Base-by-base conservation (phyloP, 2,329 filamentous ascomycete genomes). In the Trichoderma gracile region DNA sequence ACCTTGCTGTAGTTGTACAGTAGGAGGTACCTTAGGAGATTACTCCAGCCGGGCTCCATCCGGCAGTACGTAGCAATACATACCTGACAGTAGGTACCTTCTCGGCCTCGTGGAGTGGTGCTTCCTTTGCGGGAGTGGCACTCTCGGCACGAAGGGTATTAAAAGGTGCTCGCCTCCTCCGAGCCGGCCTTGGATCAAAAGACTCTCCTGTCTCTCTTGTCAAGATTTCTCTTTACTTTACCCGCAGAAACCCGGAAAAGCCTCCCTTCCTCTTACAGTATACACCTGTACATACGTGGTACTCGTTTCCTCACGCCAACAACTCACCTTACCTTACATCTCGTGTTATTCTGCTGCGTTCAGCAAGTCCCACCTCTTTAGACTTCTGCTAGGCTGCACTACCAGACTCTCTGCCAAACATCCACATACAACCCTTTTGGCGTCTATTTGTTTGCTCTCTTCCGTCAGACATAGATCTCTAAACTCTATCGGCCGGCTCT, bases 81-180 rank as follows among this genome's bases (percentile, higher is more conserved):
- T 5, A 25, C 25, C 5, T 25, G 25, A 25, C 25, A 25, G 25
- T 33, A 50, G 38, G 27, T 30, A 30, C 30, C 8, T 40, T 21
- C 46, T 30, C 21, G 27, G 57, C 23, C 23, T 23, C 42, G 21
- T 15, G 14, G 12, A 38, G 33, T 38, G 33, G 33, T 38, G 33
- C 33, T 38, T 60, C 40, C 43, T 30, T 43, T 3, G 1, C 25
- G 7, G 23, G 23, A n/a, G 25, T 30, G 30, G 49, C 25, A 25
- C 27, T 27, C 19, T 27, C 19, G 30, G 49, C 19, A 52, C 10
- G 33, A 38, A 38, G 33, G 33, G 30, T 60, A 60, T 60, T 60
- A 60, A 60, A 52, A 52, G 57, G 46, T 60, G 38, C 56, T 59
- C 57, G 40, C 57, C 57, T 60, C 57, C 57, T 60, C 57, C 23